These are phyloP conservation scores for Rhodamnia rubescens DNA, from an alignment of 345 rosid genomes.

Conservation along the genomic window DNA sequence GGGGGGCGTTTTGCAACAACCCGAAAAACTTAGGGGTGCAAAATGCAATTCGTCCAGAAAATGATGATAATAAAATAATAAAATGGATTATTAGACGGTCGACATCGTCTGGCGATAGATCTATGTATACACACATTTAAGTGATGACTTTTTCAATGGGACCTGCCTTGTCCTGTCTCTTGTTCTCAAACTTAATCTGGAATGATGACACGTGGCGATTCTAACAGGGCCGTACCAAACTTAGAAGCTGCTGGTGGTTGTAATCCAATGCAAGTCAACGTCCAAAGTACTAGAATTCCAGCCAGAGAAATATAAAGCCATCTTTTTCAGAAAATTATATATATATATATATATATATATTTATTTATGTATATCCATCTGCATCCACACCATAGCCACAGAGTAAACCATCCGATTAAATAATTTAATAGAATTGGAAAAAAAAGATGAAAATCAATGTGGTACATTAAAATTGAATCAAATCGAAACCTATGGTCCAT, in stretches of 20 bases:
- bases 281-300: neutral
- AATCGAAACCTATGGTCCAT: neutral
- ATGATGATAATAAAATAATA: neutral
- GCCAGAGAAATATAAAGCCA: neutral
- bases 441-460: neutral
- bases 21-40: neutral
- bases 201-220: neutral
- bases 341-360: neutral
- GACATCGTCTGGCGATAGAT: neutral
- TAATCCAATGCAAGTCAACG: neutral
- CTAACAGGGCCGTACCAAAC: neutral
- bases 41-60: neutral
- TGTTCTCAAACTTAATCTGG: neutral
- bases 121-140: neutral
- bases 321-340: neutral
- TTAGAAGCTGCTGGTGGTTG: neutral
- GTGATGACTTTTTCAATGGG: neutral
- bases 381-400: too few relatives aligned
- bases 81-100: neutral
- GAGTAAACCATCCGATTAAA: too few relatives aligned
- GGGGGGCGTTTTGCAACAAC: neutral
- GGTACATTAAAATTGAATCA: neutral
- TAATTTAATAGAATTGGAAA: neutral
- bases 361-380: too few relatives aligned
- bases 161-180: neutral